A percentile compares a stretch with the other conserved stretches of the same genome.
Evolutionary conservation across 106 monocot species (phyloP).

Genomic region (Posidonia australis): DNA sequence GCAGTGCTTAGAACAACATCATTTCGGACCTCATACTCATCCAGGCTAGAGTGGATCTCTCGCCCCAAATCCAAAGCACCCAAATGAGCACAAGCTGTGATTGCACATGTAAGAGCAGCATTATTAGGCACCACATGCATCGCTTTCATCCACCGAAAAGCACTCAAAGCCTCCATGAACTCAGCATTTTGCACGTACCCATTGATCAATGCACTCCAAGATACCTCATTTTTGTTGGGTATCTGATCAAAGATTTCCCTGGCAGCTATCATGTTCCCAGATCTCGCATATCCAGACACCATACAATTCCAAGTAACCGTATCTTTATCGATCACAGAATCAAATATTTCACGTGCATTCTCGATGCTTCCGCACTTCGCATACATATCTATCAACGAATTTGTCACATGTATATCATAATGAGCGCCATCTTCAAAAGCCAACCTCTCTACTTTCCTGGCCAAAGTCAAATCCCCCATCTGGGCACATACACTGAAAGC

Average conservation of each 20-base stretch:
- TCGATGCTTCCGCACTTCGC: conserved; percentile 57
- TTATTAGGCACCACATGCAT: conserved; percentile 1
- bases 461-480: conserved; percentile 25
- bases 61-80: conserved; percentile 18
- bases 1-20: conserved; percentile 11
- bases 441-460: conserved; percentile 14
- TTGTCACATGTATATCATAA: conserved; percentile 29
- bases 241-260: conserved; percentile 12
- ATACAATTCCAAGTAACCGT: background rate
- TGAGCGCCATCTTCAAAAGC: conserved; percentile 7
- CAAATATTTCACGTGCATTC: conserved; percentile 46
- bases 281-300: conserved; percentile 10
- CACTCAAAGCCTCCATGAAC: conserved; percentile 5
- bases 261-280: conserved; percentile 1
- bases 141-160: conserved; percentile 7
- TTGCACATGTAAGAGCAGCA: conserved; percentile 8
- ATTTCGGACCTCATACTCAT: background rate
- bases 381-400: conserved; percentile 68
- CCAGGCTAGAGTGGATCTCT: conserved; percentile 12
- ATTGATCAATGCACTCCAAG: conserved; percentile 23
- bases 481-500: conserved; percentile 51
- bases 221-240: conserved; percentile 13
- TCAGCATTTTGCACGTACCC: conserved; percentile 13
- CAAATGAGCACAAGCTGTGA: conserved; percentile 18
- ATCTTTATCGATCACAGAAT: conserved; percentile 3